These are phyloP conservation scores for Penicillium sp. DNA, from an alignment of 2,329 filamentous ascomycete genomes.

Conservation along the genomic window DNA sequence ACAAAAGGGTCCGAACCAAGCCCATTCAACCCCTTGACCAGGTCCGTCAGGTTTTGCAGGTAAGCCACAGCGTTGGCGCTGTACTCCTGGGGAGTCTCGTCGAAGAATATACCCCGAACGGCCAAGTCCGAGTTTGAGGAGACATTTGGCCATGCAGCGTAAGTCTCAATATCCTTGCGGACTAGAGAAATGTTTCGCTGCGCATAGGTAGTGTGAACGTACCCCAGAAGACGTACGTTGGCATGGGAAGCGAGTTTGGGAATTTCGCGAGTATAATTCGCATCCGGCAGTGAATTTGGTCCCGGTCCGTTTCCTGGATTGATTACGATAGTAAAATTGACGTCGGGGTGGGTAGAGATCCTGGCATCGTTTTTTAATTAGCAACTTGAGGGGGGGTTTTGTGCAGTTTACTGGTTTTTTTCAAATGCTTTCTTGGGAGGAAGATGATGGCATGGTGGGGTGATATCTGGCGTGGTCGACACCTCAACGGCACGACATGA, in stretches of 20 bases:
- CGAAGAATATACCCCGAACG: slow-evolving; percentile 55
- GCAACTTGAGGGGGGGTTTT: not conserved
- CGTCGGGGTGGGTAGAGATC: slow-evolving; percentile 42
- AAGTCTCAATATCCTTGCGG: slow-evolving; percentile 49
- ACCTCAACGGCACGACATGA: slow-evolving; percentile 16
- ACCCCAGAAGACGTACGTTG: slow-evolving; percentile 56
- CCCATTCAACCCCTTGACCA: slow-evolving; percentile 36
- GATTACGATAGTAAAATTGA: slow-evolving; percentile 56
- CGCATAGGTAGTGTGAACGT: slow-evolving; percentile 56
- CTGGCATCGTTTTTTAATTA: slow-evolving; percentile 30
- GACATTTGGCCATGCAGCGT: slow-evolving; percentile 49
- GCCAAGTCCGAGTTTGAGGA: slow-evolving; percentile 42
- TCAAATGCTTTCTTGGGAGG: not conserved
- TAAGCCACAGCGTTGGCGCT: slow-evolving; percentile 35
- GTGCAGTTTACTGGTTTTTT: slow-evolving; percentile 17
- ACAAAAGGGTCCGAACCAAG: slow-evolving; percentile 45
- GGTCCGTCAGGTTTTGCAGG: slow-evolving; percentile 36
- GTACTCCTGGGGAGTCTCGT: slow-evolving; percentile 51
- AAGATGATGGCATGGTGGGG: not conserved
- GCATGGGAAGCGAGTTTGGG: slow-evolving; percentile 44
- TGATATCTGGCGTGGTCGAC: slow-evolving; percentile 7
- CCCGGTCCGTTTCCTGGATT: slow-evolving; percentile 56
- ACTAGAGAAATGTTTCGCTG: slow-evolving; percentile 46
- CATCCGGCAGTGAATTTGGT: slow-evolving; percentile 45
- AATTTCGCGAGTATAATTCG: slow-evolving; percentile 49